Base-by-base conservation (phyloP, 1,284 basidiomycete species). In the Amylostereum areolatum region DNA sequence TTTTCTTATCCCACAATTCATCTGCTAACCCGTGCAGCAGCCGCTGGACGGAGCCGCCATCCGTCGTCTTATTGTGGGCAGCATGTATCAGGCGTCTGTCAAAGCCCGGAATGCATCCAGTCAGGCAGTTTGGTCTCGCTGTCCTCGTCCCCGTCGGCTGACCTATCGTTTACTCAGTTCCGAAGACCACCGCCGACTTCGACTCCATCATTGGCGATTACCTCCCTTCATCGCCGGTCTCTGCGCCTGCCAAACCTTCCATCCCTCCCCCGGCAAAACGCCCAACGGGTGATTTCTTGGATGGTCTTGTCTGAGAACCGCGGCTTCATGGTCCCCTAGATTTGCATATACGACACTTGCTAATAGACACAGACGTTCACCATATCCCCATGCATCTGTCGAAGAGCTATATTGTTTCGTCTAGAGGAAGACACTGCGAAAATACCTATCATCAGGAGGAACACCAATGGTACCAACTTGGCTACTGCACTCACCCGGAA, bases 121-220 rank as follows among this genome's bases (percentile, higher is more conserved):
- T 50, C 35, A 32, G 51, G 40, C 2, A 37, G 29, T 2, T 25
- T 34, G 31, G 30, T n/a, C 12, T 41, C 29, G 47, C 28, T 12
- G 33, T 43, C 24, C 18, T 18, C 18, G 18, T 9, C 31, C 34
- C 10, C 8, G 11, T 31, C 8, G 35, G 18, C 47, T 59, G 40
- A 55, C 47, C 35, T 10, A 12, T 31, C 27, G 31, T 49, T 10
- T 58, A 27, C 47, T 45, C 49, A 77, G 75, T 55, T 29, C 64
- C 73, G 33, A 61, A 68, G 46, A 61, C 68, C 25, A 62, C 69
- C 2, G 62, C 68, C 2, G 77, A 81, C 52, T 89, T 89, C 58
- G 83, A 89, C 61, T 80, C 81, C 4, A 67, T 90, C 51, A 74
- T 89, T 46, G 75, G 77, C 2, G 86, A 88, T 62, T 89, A 89